Evolutionary conservation across 495 filamentous ascomycete genomes (phyloP), one percentile per base, ranked within the genome.

Genomic region (Hyaloscypha finlandica): DNA sequence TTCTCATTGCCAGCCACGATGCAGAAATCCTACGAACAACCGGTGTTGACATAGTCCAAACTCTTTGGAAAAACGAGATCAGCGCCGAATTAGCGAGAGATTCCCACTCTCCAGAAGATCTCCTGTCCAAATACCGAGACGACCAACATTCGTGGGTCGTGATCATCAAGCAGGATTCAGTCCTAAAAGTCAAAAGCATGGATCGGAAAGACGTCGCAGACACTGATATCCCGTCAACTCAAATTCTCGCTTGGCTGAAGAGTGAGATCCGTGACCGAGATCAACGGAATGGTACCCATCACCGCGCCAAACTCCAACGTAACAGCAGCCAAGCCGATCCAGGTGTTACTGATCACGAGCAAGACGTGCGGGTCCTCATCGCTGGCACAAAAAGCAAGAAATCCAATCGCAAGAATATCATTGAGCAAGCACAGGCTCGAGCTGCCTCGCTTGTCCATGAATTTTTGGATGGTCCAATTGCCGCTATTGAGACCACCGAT

Each of bases 81-180:
- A 94, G 87, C 63, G 92, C 96, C n/a, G 95, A 98, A 79, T 84
- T 99, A 11, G 92, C 93, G 22, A 81, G 88, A 4, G 90, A 94
- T 68, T 82, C 84, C 37, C 82, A 88, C n/a, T 86, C 87, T 4
- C 81, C 88, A 0, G 93, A 97, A 79, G 89, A 92, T 65, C 83
- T 96, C 1, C 79, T 90, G 56, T 89, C 91, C 64, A 84, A 80
- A 73, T 88, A 93, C 70, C 79, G 84, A 31, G 85, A 88, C 54
- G 89, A 94, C 62, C 88, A 88, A 20, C 90, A 96, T 74, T 89
- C 85, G 63, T 98, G 93, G 90, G 87, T 97, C 64, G 83, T 97
- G 22, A 88, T 92, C 66, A 86, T 94, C 67, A 94, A 96, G 73
- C 90, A 93, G 73, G 91, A 92, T 58, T 88, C 85, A 67, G 74